Evolutionary conservation across 2,329 filamentous ascomycete species (phyloP).

Genomic region (Colletotrichum sp.): DNA sequence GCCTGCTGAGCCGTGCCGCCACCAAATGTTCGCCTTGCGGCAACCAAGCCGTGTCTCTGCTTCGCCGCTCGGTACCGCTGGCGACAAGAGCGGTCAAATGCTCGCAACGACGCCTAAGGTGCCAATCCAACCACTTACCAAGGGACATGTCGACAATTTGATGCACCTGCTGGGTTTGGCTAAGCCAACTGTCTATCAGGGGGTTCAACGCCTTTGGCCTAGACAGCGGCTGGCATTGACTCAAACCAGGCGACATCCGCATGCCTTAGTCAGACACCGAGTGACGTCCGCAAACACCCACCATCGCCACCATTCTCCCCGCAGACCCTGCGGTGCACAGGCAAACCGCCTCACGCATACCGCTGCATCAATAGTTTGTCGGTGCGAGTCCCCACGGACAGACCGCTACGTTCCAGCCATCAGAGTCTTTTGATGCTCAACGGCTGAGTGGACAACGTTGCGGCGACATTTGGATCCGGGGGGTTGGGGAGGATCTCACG

Average conservation of each 20-base stretch:
- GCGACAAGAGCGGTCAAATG: neutral
- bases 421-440: neutral
- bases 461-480: slow-evolving; percentile 1
- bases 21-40: neutral
- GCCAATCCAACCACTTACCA: neutral
- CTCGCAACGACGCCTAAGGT: neutral
- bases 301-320: neutral
- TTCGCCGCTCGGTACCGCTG: neutral
- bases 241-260: neutral
- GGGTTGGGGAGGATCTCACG: slow-evolving; percentile 8
- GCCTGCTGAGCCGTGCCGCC: neutral
- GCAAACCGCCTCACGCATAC: neutral
- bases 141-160: neutral
- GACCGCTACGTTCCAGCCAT: slow-evolving; percentile 1
- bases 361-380: neutral
- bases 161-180: neutral
- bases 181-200: neutral
- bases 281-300: neutral
- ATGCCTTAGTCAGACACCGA: neutral
- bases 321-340: neutral
- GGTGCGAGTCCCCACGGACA: neutral
- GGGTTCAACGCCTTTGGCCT: neutral
- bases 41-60: neutral
- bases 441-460: slow-evolving; percentile 2
- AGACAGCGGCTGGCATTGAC: neutral